Conservation (phyloP, 352 stramenopile genomes). For the Phytophthora colocasiae region DNA sequence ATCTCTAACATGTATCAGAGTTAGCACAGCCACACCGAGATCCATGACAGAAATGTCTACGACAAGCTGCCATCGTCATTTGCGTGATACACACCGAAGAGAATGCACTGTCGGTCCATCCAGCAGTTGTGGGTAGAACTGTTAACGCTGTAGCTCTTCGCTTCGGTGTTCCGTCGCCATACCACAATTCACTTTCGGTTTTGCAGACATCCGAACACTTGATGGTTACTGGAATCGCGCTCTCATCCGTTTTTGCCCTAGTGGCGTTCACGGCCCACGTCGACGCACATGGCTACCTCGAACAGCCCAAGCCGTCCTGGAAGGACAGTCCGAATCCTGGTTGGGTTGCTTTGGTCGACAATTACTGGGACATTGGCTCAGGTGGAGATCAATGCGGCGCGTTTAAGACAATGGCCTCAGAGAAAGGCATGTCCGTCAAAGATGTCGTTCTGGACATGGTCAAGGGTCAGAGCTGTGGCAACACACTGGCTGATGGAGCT, state of each 20-base stretch:
- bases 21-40: no score
- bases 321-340: neutral
- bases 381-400: constrained; percentile 34
- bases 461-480: constrained; percentile 38
- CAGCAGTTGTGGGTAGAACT: no score
- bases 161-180: no score
- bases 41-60: no score
- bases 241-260: neutral
- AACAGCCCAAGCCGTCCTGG: constrained; percentile 21
- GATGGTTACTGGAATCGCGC: neutral
- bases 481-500: constrained; percentile 32
- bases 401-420: constrained; percentile 34
- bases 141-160: no score
- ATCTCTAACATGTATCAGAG: no score
- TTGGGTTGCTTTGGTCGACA: constrained; percentile 30
- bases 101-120: no score
- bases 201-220: neutral
- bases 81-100: no score
- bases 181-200: neutral
- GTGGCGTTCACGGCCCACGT: neutral
- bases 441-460: constrained; percentile 47
- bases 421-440: constrained; percentile 39
- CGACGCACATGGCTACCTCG: constrained; percentile 29
- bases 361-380: constrained; percentile 44
- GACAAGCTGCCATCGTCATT: no score